Percentiles rank a stretch among this genome's conserved stretches.
These are phyloP conservation scores for Harringtonia lauricola DNA, from an alignment of 2,329 filamentous ascomycete species.

Conservation along the genomic window DNA sequence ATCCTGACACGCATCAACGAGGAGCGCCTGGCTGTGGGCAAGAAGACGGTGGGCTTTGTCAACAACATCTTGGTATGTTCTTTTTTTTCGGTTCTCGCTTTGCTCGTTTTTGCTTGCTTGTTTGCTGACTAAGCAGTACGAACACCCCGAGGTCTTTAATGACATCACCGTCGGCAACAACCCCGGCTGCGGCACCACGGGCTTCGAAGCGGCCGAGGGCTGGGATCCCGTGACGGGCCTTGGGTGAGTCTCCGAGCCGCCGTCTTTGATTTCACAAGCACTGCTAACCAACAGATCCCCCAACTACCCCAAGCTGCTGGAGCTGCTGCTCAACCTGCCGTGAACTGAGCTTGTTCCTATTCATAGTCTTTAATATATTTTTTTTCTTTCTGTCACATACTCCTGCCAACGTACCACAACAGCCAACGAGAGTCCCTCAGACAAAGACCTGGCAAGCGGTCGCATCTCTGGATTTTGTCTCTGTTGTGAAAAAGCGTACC, in stretches of 20 bases:
- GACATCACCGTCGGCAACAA: conserved; percentile 19
- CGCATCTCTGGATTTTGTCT: no score
- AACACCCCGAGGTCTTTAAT: conserved; percentile 19
- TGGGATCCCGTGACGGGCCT: conserved; percentile 18
- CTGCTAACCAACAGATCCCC: conserved; percentile 6
- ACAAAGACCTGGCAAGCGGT: no score
- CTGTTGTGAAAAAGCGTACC: no score
- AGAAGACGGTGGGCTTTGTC: conserved; percentile 25
- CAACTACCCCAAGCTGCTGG: conserved; percentile 13
- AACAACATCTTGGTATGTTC: conserved; percentile 16
- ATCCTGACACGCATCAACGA: conserved; percentile 54
- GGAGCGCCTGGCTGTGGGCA: conserved; percentile 37
- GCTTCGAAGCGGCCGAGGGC: conserved; percentile 17
- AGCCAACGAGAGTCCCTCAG: no score
- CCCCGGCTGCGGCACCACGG: conserved; percentile 20
- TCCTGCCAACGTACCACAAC: no score
- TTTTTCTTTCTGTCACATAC: neutral
- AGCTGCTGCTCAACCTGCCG: conserved; percentile 12
- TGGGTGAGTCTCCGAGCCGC: conserved; percentile 6
- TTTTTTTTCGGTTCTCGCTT: neutral
- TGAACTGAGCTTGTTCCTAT: no score
- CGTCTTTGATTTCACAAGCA: neutral
- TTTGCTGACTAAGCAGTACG: conserved; percentile 9
- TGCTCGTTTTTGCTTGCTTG: neutral
- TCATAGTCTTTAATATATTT: neutral